Evolutionary conservation across 768 basidiomycete species (phyloP), one percentile per base, ranked within the genome.

Genomic region (Boletus subcaerulescens): DNA sequence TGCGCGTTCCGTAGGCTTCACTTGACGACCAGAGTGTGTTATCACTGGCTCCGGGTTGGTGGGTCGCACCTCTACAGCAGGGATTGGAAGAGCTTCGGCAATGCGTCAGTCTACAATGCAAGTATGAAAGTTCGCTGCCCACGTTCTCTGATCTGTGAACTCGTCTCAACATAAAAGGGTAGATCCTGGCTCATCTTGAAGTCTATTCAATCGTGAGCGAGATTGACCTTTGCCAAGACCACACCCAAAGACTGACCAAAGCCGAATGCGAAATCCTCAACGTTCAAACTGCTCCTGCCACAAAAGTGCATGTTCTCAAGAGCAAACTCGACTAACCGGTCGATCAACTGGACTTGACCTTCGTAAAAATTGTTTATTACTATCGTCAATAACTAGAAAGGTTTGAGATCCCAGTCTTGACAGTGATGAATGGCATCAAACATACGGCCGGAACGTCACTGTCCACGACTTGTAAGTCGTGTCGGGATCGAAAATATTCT

Each of bases 301-400:
- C 55, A 53, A 40, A 39, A 1, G n/a, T 18, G 56, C 68, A 71
- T 70, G 20, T 66, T 51, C 15, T 52, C 47, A 8, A 70, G 48
- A 6, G 68, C 70, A 41, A 55, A 59, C n/a, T 56, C 49, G 32
- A 65, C 64, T 1, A 71, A 22, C 11, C 60, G 50, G 56, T 70
- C 68, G 32, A 70, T 60, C 42, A 70, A 47, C 14, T 71, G 61
- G 3, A 64, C 59, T 15, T 65, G 65, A 15, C 59, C 68, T 53
- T 70, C 65, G 22, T 71, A 71, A 36, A 71, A 70, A 40, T 56
- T 62, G 24, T 70, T 70, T 24, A 67, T 56, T 11, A 71, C 61
- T 26, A 71, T 61, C 24, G 68, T 64, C 47, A 70, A 48, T 13
- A 70, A 38, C 70, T 71, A 35, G 22, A 42, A 26, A 47, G 20